Conservation (phyloP, 371 early-diverging fungal species). For the Mortierella sp. region DNA sequence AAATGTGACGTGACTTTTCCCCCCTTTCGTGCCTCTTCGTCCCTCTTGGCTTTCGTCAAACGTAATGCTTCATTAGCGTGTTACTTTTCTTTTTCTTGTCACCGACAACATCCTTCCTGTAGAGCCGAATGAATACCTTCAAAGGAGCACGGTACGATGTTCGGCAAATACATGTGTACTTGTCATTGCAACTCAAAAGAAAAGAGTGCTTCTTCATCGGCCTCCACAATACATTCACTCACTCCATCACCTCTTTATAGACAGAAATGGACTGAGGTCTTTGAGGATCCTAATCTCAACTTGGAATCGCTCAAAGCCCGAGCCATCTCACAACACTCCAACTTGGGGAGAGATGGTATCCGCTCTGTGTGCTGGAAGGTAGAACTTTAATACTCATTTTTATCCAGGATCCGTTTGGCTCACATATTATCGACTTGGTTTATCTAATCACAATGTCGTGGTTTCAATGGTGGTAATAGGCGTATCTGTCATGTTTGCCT, state of each 20-base stretch:
- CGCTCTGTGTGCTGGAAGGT: constrained; percentile 64
- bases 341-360: constrained; percentile 52
- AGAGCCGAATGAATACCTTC: constrained; percentile 47
- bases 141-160: constrained; percentile 49
- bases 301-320: constrained; percentile 40
- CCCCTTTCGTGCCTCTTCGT: not conserved
- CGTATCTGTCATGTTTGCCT: constrained; percentile 69
- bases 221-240: not conserved
- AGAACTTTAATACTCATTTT: constrained; percentile 1
- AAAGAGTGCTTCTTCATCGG: not conserved
- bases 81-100: not conserved
- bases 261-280: constrained; percentile 52
- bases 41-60: not conserved
- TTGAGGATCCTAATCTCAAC: constrained; percentile 48
- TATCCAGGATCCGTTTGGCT: not conserved
- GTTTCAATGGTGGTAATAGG: constrained; percentile 42
- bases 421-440: not conserved
- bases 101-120: not conserved
- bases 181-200: not conserved
- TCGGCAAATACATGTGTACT: not conserved
- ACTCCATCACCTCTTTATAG: constrained; percentile 13
- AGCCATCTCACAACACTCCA: constrained; percentile 38
- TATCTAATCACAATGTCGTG: not conserved
- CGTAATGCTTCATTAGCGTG: not conserved
- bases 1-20: constrained; percentile 2